Evolutionary conservation across 2,329 filamentous ascomycete genomes (phyloP).

Genomic region (Botrytis byssoidea): DNA sequence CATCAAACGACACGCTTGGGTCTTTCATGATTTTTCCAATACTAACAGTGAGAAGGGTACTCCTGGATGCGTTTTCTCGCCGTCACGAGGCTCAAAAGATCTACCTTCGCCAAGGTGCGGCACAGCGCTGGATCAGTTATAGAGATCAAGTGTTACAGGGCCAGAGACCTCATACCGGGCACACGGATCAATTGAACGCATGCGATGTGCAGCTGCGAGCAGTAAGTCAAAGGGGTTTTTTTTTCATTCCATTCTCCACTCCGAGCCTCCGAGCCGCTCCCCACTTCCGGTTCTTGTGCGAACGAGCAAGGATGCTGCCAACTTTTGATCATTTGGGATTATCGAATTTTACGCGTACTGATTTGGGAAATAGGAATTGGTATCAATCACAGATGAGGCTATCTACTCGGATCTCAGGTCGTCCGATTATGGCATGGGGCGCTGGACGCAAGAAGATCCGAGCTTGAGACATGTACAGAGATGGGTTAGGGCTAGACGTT

Average conservation of each 20-base stretch:
- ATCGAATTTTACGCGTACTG: background rate
- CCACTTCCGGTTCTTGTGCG: background rate
- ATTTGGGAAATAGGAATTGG: slow-evolving; percentile 47
- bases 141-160: slow-evolving; percentile 55
- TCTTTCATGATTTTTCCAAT: background rate
- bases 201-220: slow-evolving; percentile 56
- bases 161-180: slow-evolving; percentile 47
- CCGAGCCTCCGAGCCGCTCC: background rate
- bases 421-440: slow-evolving; percentile 54
- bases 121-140: slow-evolving; percentile 58
- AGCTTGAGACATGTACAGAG: slow-evolving; percentile 55
- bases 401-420: slow-evolving; percentile 56
- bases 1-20: background rate
- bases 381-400: slow-evolving; percentile 56
- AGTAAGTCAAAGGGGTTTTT: slow-evolving; percentile 45
- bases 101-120: slow-evolving; percentile 58
- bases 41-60: slow-evolving; percentile 44
- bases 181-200: slow-evolving; percentile 50
- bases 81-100: slow-evolving; percentile 66
- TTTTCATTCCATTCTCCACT: background rate
- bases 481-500: slow-evolving; percentile 51
- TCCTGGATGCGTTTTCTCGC: slow-evolving; percentile 59
- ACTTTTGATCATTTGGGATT: background rate
- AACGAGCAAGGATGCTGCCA: background rate
- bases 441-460: slow-evolving; percentile 64